These are phyloP conservation scores for Stemphylium vesicarium DNA, from an alignment of 2,329 filamentous ascomycete species.

Conservation along the genomic window DNA sequence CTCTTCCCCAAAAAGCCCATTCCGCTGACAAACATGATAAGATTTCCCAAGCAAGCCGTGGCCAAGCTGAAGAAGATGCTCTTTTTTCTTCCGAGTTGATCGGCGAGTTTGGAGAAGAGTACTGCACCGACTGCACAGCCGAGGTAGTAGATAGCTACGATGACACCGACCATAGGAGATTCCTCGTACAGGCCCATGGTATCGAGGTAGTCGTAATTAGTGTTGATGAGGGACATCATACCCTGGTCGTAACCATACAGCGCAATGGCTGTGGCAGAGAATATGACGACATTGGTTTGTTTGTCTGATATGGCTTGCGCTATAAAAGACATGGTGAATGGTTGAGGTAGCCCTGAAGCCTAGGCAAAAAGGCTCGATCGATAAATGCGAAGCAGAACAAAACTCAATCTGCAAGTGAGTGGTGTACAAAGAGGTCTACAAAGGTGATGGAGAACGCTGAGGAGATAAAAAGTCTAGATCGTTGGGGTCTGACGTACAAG, in stretches of 20 bases:
- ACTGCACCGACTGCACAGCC: conserved; percentile 66
- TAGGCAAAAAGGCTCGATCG: background rate
- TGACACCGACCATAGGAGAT: conserved; percentile 62
- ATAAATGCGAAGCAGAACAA: background rate
- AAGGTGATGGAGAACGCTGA: background rate
- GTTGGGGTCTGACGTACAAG: background rate
- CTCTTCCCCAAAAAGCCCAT: conserved; percentile 49
- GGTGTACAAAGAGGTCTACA: background rate
- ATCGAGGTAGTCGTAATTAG: conserved; percentile 60
- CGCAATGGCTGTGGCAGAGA: conserved; percentile 61
- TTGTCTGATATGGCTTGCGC: conserved; percentile 42
- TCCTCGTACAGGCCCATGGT: conserved; percentile 63
- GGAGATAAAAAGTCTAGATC: background rate
- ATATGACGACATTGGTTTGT: conserved; percentile 58
- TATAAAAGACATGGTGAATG: conserved; percentile 10
- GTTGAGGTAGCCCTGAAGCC: background rate
- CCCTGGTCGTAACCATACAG: conserved; percentile 60
- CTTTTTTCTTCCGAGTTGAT: conserved; percentile 61
- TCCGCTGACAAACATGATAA: conserved; percentile 66
- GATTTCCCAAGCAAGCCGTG: conserved; percentile 61
- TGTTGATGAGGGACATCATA: conserved; percentile 62
- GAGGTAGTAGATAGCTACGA: conserved; percentile 68
- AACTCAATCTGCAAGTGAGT: background rate
- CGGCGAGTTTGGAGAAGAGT: conserved; percentile 62
- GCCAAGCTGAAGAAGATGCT: conserved; percentile 63